Evolutionary conservation across 202 grass and related monocot species (phyloP), one percentile per base, ranked within the genome.

Genomic region (Schoenoplectus tabernaemontani): DNA sequence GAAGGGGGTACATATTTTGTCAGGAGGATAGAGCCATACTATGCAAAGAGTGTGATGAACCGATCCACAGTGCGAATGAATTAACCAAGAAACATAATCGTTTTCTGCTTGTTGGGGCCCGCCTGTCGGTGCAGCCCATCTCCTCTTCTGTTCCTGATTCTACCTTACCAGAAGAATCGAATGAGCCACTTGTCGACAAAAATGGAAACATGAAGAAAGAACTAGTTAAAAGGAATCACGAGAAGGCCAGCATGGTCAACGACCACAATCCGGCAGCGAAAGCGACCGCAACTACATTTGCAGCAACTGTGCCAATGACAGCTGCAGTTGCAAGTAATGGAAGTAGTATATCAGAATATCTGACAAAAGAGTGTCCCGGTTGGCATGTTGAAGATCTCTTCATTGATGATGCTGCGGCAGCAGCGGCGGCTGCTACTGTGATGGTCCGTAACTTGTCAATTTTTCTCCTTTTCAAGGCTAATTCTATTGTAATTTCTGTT

Each of bases 261-360:
- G 57, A 34, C 51, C 59, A 13, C 54, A 53, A 15, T 50, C 32
- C 41, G 2, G 47, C 19, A 33, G 82, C 9, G 12, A 30, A 81
- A n/a, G 44, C 66, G 53, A 58, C 28, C 32, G 22, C 16, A 76
- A 76, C 32, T 24, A 6, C 32, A 73, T 13, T 36, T 56, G 46
- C 51, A 10, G 28, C 1, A 23, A 5, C 20, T n/a, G 43, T 50
- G 43, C 68, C 68, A 30, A 16, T 17, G 12, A 48, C 68, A 30
- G 68, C 20, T 30, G 77, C 12, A 8, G 60, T 59, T 28, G 47
- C 37, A 36, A 48, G 15, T 7, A 46, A 33, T 15, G 37, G 80
- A 59, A 93, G 91, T 84, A 93, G 89, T 71, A 94, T 94, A 87
- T 95, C 91, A 1, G 90, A 98, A 30, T 98, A 98, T 68, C 91